Evolutionary conservation across 2,329 filamentous ascomycete species (phyloP).

Genomic region (Blumeriella jaapii): DNA sequence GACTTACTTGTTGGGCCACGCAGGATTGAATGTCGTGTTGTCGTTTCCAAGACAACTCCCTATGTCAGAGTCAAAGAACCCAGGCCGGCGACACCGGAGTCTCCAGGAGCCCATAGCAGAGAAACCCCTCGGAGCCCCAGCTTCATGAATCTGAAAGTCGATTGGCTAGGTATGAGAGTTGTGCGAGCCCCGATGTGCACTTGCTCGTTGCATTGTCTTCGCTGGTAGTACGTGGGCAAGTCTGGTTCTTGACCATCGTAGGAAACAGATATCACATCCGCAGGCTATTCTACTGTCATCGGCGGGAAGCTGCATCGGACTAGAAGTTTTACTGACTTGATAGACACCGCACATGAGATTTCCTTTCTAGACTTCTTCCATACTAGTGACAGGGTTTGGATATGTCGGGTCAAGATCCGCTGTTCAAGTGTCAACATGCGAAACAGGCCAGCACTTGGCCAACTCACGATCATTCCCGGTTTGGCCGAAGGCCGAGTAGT

Average conservation of each 20-base stretch:
- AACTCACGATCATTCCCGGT: constrained; percentile 8
- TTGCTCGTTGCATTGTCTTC: constrained; percentile 37
- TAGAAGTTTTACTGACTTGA: constrained; percentile 9
- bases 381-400: constrained; percentile 16
- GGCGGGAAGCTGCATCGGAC: background rate
- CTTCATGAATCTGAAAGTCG: constrained; percentile 31
- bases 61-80: constrained; percentile 25
- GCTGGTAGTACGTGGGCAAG: constrained; percentile 40
- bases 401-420: constrained; percentile 17
- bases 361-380: constrained; percentile 26
- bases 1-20: constrained; percentile 38
- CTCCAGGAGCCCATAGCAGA: constrained; percentile 36
- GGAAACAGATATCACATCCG: constrained; percentile 7
- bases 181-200: too few species aligned
- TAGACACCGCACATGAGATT: constrained; percentile 30
- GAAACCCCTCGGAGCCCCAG: constrained; percentile 36
- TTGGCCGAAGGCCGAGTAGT: constrained; percentile 25
- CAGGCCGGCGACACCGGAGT: constrained; percentile 30
- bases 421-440: background rate
- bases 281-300: constrained; percentile 1
- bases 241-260: constrained; percentile 31
- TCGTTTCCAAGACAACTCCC: constrained; percentile 39
- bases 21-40: constrained; percentile 32
- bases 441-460: background rate
- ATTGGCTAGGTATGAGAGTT: too few species aligned